Evolutionary conservation across 768 basidiomycete species (phyloP).

Genomic region (Suillus brevipes): DNA sequence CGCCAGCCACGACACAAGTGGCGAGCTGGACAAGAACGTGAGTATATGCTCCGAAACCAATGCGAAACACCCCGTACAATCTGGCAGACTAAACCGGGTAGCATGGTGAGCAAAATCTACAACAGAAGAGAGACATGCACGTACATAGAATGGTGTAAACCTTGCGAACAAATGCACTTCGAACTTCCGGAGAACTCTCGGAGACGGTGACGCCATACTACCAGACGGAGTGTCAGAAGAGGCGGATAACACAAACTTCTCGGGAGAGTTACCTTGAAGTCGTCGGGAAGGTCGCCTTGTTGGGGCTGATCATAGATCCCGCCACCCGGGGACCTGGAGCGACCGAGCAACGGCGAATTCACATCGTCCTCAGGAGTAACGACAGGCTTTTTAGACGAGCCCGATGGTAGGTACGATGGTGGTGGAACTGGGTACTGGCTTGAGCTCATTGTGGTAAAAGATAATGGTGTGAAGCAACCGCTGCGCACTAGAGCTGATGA

Average conservation of each 20-base stretch:
- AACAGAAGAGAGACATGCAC: slow-evolving; percentile 28
- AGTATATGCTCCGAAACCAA: slow-evolving; percentile 2
- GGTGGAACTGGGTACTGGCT: slow-evolving; percentile 57
- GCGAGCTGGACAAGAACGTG: slow-evolving; percentile 44
- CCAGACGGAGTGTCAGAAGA: slow-evolving; percentile 1
- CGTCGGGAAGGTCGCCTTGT: slow-evolving; percentile 79
- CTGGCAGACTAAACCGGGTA: slow-evolving; percentile 54
- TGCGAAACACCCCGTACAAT: slow-evolving; percentile 49
- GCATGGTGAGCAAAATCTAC: slow-evolving; percentile 5
- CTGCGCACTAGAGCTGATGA: slow-evolving; percentile 1
- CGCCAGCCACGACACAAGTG: slow-evolving; percentile 77
- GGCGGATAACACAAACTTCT: not conserved
- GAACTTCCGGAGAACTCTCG: slow-evolving; percentile 75
- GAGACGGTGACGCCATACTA: slow-evolving; percentile 79
- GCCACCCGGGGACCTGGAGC: slow-evolving; percentile 44
- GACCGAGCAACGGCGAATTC: slow-evolving; percentile 58
- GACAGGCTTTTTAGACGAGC: slow-evolving; percentile 38
- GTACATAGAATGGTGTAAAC: slow-evolving; percentile 87
- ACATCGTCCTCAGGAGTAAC: slow-evolving; percentile 39
- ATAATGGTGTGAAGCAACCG: slow-evolving; percentile 5
- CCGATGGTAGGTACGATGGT: slow-evolving; percentile 52
- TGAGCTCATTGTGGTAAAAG: slow-evolving; percentile 48
- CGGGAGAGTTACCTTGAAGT: slow-evolving; percentile 74
- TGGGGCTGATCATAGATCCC: slow-evolving; percentile 76
- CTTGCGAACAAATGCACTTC: slow-evolving; percentile 87